A percentile compares a stretch with the other conserved stretches of the same genome.
phyloP scores from a whole-genome alignment of 371 early-diverging fungal genomes.

The Rhizopus microsporus region DNA sequence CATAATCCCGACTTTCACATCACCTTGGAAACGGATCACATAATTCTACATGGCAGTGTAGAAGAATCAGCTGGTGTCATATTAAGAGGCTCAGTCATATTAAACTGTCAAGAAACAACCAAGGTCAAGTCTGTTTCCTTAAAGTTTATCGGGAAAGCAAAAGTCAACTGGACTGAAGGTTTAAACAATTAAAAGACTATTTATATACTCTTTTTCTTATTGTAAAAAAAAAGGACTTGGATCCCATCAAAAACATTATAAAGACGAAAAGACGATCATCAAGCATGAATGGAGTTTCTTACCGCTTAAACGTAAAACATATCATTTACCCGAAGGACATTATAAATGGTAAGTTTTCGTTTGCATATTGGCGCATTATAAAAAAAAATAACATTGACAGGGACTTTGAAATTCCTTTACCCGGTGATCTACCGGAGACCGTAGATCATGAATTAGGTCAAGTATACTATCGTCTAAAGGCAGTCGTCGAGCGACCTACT shows the following conservation, averaged over 20 bases:
- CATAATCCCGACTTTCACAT: slow-evolving; percentile 44
- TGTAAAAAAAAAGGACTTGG: slow-evolving; percentile 31
- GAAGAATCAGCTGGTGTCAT: slow-evolving; percentile 53
- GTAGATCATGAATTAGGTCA: slow-evolving; percentile 42
- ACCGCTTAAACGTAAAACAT: slow-evolving; percentile 34
- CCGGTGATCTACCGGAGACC: slow-evolving; percentile 53
- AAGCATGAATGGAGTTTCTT: slow-evolving; percentile 52
- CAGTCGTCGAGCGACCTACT: slow-evolving; percentile 47
- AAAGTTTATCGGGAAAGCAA: slow-evolving; percentile 46
- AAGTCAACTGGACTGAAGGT: slow-evolving; percentile 53
- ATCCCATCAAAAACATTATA: slow-evolving; percentile 47
- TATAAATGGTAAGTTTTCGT: slow-evolving; percentile 43
- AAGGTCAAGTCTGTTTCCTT: slow-evolving; percentile 42
- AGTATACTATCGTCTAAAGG: slow-evolving; percentile 43
- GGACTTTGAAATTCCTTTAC: slow-evolving; percentile 54
- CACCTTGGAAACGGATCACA: slow-evolving; percentile 39
- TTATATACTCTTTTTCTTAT: background rate
- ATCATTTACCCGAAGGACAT: slow-evolving; percentile 40
- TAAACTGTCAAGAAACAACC: slow-evolving; percentile 43
- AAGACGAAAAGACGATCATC: slow-evolving; percentile 43
- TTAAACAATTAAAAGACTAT: slow-evolving; percentile 1
- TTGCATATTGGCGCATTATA: background rate
- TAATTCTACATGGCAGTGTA: slow-evolving; percentile 45
- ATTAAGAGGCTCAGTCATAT: slow-evolving; percentile 41
- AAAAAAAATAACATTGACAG: slow-evolving; percentile 16